Base-by-base conservation (phyloP, 192 early-diverging fungal genomes). In the Entomortierella parvispora region DNA sequence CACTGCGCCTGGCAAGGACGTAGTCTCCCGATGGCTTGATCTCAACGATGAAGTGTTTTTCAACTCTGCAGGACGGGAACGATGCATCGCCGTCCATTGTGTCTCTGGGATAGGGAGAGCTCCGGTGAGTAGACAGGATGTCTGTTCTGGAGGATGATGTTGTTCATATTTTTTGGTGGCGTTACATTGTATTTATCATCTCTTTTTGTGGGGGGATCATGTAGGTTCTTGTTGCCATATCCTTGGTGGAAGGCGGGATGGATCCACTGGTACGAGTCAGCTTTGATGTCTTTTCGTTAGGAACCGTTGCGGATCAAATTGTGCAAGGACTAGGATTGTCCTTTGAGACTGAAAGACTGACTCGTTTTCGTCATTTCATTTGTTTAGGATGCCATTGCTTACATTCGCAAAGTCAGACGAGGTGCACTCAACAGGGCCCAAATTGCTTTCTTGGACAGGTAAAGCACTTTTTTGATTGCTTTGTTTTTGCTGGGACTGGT, bases 71-170 rank as follows among this genome's bases (percentile, higher is more conserved):
- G 51, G 61, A 11, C 54, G 32, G 4, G 69, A 60, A 10, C 40
- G 53, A 17, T 72, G 63, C 32, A 79, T 85, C 54, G 83, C 79
- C 12, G 87, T 93, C 18, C 92, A 93, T 62, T 93, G 92, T 65
- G 88, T 93, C 47, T 88, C 91, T 29, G 92, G 92, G 18, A 87
- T 93, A 34, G 92, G 92, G n/a, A 80, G 92, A 66, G 92, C 92
- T 10, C 92, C 92, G 11, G 86, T 91, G 65, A 56, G 90, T 32
- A 82, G 17, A 14, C 2, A n/a, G n/a, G n/a, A n/a, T n/a, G n/a
- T n/a, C n/a, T n/a, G n/a, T n/a, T n/a, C n/a, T n/a, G n/a, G n/a
- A n/a, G n/a, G n/a, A n/a, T n/a, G n/a, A n/a, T n/a, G n/a, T n/a
- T n/a, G n/a, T n/a, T n/a, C n/a, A n/a, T n/a, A n/a, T n/a, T n/a